Base-by-base conservation (phyloP, 148 eudicot species). In the Mesembryanthemum crystallinum region DNA sequence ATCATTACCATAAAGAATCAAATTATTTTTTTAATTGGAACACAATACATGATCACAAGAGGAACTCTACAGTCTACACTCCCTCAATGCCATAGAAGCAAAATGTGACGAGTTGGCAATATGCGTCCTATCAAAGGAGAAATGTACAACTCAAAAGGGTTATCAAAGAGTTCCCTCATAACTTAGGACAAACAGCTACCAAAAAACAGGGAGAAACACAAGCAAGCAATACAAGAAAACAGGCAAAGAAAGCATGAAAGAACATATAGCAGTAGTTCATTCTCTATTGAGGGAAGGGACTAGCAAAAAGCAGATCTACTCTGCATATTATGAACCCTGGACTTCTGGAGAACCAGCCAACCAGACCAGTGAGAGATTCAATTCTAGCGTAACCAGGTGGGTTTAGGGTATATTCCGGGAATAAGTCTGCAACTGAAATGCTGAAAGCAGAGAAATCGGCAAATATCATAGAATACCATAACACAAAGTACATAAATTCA, bases 111-210 rank as follows among this genome's bases (percentile, higher is more conserved):
- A n/a, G n/a, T n/a, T n/a, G n/a, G n/a, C 23, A 29, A 64, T 8
- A 18, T 64, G 23, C 68, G 8, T 59, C 24, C 29, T 59, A 17
- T 29, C 0, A 30, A 28, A 30, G 35, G 18, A 62, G 23, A 39
- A 66, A 37, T 18, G n/a, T n/a, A 39, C 27, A 23, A 66, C 37
- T 13, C 69, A 33, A 64, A 62, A 39, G 69, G n/a, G 51, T 66
- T 39, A n/a, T 18, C 7, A 64, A 33, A 32, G 29, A 37, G 43
- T 37, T 39, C 69, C 47, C 28, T 66, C 51, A n/a, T 39, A n/a
- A 37, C 29, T n/a, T 37, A 66, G 69, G 51, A 37, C 69, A 37
- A 66, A 66, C 69, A 20, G 27, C 49, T 35, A 21, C 28, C 17
- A 37, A 13, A 14, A 66, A 45, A 39, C 5, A 13, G 2, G 37